Base-by-base conservation (phyloP, 495 filamentous ascomycete genomes). In the Echria macrotheca region DNA sequence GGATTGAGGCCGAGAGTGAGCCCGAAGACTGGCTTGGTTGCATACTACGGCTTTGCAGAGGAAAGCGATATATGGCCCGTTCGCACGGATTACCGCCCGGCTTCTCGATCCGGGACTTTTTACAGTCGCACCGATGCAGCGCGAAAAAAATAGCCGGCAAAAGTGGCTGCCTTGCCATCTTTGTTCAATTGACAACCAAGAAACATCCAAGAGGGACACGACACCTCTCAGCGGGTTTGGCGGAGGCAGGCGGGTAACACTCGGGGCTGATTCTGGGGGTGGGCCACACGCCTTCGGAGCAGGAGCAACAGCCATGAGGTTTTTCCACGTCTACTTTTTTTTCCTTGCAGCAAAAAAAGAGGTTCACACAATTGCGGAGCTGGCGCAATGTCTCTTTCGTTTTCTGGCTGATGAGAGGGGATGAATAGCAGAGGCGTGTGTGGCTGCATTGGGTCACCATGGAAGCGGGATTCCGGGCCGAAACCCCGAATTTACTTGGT, bases 401-500 rank as follows among this genome's bases (percentile, higher is more conserved):
- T n/a, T n/a, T n/a, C n/a, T n/a, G n/a, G n/a, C n/a, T n/a, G n/a
- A n/a, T n/a, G n/a, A n/a, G n/a, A n/a, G n/a, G n/a, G 28, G 28
- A 6, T 31, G 28, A 12, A 31, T 31, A 12, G 12, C 12, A 12
- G 28, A 12, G 12, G 6, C 28, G 12, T 31, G 28, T 31, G 28
- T 22, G 44, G 26, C 26, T 46, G 44, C 38, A 41, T 22, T 41
- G 38, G 38, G 9, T 17, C 44, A 32, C 31, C 44, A 46, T 46
- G 44, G 44, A 46, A 31, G 28, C 42, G 42, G 42, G 21, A 31
- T 18, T 28, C 23, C 44, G 44, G 44, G 10, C 44, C 44, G 44
- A 46, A 31, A 17, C 25, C 41, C 40, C 19, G 22, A n/a, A 12
- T 11, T 5, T 28, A 23, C 15, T n/a, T n/a, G n/a, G n/a, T 29